These are phyloP conservation scores for Phaeotremella fagi DNA, from an alignment of 768 basidiomycete genomes.

Conservation along the genomic window DNA sequence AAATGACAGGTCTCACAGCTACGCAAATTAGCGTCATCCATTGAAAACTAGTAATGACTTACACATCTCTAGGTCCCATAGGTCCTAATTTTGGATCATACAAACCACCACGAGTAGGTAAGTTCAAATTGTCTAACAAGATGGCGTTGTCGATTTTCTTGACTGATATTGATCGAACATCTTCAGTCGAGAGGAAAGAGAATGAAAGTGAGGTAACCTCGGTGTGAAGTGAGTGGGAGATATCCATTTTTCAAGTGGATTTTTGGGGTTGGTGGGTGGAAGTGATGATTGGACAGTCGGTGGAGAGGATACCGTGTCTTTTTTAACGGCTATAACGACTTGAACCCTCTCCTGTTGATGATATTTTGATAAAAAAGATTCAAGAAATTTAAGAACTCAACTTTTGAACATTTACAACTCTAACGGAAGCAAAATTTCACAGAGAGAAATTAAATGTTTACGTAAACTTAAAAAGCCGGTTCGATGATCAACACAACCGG, in stretches of 20 bases:
- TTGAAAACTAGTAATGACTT: slow-evolving; percentile 46
- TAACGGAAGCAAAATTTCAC: too few species aligned
- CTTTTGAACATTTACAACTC: too few species aligned
- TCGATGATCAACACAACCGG: too few species aligned
- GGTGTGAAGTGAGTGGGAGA: slow-evolving; percentile 80
- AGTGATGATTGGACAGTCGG: too few species aligned
- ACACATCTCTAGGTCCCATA: slow-evolving; percentile 84
- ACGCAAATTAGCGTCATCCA: slow-evolving; percentile 1
- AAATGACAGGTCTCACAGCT: slow-evolving; percentile 93
- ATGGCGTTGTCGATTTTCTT: slow-evolving; percentile 92
- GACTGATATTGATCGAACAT: slow-evolving; percentile 90
- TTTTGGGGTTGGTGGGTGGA: too few species aligned
- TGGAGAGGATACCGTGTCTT: too few species aligned
- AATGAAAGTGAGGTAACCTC: slow-evolving; percentile 81
- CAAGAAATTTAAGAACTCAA: too few species aligned
- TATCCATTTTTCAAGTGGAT: slow-evolving; percentile 79
- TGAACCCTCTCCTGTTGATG: too few species aligned
- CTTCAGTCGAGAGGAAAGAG: slow-evolving; percentile 80
- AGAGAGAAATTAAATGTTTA: too few species aligned
- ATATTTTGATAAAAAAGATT: too few species aligned
- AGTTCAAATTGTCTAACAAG: slow-evolving; percentile 86
- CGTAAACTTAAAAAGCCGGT: too few species aligned
- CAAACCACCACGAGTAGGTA: slow-evolving; percentile 84
- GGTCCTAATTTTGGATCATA: slow-evolving; percentile 96
- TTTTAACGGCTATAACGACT: too few species aligned